Evolutionary conservation across 1,284 basidiomycete genomes (phyloP).

Genomic region (Apiotrichum domesticum): DNA sequence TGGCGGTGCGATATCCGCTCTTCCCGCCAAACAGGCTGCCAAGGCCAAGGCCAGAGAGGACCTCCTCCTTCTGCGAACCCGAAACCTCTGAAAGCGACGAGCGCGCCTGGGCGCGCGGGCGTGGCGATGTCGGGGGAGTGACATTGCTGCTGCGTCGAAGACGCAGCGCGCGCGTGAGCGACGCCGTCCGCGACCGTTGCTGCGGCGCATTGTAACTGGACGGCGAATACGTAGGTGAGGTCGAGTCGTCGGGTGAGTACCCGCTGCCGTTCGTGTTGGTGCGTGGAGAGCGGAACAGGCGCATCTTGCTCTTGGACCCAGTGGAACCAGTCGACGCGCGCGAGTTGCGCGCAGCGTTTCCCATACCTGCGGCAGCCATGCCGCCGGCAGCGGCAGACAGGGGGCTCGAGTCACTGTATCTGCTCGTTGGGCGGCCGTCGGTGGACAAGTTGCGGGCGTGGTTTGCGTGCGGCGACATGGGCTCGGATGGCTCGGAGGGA

Average conservation of each 20-base stretch:
- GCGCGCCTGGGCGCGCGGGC: not conserved
- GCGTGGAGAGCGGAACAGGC: slow-evolving; percentile 7
- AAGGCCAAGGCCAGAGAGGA: slow-evolving; percentile 9
- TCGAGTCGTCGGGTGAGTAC: not conserved
- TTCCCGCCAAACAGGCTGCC: not conserved
- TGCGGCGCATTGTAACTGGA: too few relatives aligned
- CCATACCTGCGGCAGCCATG: not conserved
- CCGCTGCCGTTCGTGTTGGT: not conserved
- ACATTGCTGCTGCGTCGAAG: slow-evolving; percentile 3
- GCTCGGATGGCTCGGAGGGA: not conserved
- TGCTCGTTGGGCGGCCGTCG: not conserved
- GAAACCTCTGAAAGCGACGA: not conserved
- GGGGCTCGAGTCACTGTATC: not conserved
- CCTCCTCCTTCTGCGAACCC: slow-evolving; percentile 3
- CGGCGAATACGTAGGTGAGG: not conserved
- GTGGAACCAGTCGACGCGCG: too few relatives aligned
- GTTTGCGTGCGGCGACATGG: not conserved
- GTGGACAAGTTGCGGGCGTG: not conserved
- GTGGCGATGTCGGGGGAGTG: slow-evolving; percentile 4
- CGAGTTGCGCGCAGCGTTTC: not conserved
- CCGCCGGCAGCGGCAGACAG: too few relatives aligned
- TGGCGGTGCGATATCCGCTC: slow-evolving; percentile 12
- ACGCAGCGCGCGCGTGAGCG: slow-evolving; percentile 11
- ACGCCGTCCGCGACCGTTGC: slow-evolving; percentile 2
- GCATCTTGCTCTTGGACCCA: slow-evolving; percentile 9